phyloP scores from a whole-genome alignment of 2,329 filamentous ascomycete genomes.

The Monosporascus ibericus region DNA sequence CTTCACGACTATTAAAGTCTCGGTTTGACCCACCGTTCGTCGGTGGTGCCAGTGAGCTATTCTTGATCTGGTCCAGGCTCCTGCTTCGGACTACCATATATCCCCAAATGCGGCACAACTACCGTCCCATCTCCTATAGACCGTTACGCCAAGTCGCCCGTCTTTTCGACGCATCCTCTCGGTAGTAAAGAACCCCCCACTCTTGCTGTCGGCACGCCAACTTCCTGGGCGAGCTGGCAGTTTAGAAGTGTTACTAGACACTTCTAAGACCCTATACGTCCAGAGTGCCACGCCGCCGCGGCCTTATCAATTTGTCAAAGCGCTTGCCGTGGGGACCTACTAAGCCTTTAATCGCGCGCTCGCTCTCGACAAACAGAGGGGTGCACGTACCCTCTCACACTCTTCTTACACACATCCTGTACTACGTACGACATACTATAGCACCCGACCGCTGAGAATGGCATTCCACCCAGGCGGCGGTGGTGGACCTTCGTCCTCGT shows the following conservation, averaged over 20 bases:
- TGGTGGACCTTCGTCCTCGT: constrained; percentile 10
- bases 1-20: neutral
- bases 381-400: neutral
- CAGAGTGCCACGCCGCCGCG: constrained; percentile 2
- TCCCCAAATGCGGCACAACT: constrained; percentile 14
- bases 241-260: constrained; percentile 20
- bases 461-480: constrained; percentile 17
- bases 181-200: constrained; percentile 5
- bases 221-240: constrained; percentile 3
- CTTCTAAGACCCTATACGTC: constrained; percentile 2
- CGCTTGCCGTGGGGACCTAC: neutral
- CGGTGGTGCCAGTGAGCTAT: constrained; percentile 9
- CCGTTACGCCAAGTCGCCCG: constrained; percentile 11
- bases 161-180: constrained; percentile 9
- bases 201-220: neutral
- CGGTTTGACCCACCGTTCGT: constrained; percentile 1
- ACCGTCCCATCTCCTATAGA: constrained; percentile 7
- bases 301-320: neutral
- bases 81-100: constrained; percentile 14
- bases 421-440: constrained; percentile 1
- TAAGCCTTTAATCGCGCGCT: too few relatives aligned
- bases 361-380: too few relatives aligned
- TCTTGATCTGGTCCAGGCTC: constrained; percentile 10
- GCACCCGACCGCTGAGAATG: constrained; percentile 12
- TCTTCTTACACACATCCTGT: neutral